Base-by-base conservation (phyloP, 371 early-diverging fungal species). In the Mortierella sp. region DNA sequence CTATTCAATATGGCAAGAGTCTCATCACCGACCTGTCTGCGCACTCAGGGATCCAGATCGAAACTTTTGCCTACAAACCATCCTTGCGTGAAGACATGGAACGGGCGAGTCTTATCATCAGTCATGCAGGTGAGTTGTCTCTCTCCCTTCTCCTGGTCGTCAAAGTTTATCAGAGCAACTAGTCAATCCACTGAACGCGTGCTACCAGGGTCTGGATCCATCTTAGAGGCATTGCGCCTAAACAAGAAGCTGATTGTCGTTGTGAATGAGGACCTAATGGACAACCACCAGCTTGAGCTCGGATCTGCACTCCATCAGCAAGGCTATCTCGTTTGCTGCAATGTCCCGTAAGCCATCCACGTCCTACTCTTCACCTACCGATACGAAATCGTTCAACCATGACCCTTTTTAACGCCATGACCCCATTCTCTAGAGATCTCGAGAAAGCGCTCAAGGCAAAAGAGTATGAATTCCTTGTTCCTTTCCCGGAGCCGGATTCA, bases 261-360 rank as follows among this genome's bases (percentile, higher is more conserved):
- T 5, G 89, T 89, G 0, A 97, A 96, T 69, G 74, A 68, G 10
- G 64, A 64, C 28, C 81, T 97, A 31, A 90, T 93, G 93, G 89
- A 95, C 78, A 91, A 95, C 74, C 97, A 97, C 72, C 97, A 97
- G 80, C 42, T 58, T 28, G 95, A 97, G 72, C 84, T 97, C 49
- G 96, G 94, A 3, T 58, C 79, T 9, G 91, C 88, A 5, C 82
- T 97, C 65, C 82, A 84, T 9, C 61, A 68, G 1, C 65, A 83
- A 52, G 83, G 83, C 13, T 87, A 89, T 65, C 76, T 92, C 24
- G 64, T 89, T 21, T 81, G 66, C 56, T 81, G 81, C 28, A 71
- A 76, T 19, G 63, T 72, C 52, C 72, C 80, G 89, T 86, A 81
- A 45, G 59, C 58, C 45, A 12, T 45, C 18, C 41, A 14, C 14